phyloP scores from a whole-genome alignment of 306 rosid species.

The Cucurbita pepo region DNA sequence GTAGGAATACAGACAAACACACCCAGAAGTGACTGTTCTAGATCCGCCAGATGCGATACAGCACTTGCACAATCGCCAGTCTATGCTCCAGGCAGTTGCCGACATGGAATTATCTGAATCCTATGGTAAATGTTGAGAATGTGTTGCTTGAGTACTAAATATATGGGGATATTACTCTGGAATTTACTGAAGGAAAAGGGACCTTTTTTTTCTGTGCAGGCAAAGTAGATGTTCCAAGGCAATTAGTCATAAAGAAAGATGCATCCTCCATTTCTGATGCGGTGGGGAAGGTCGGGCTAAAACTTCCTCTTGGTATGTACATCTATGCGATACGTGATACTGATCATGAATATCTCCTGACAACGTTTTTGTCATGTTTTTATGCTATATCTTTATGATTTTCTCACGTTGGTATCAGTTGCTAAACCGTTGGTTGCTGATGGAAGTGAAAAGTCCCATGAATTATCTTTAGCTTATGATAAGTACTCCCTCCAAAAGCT shows the following conservation, averaged over 20 bases:
- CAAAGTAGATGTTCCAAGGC: constrained; percentile 61
- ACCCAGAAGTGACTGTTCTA: constrained; percentile 83
- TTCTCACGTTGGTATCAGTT: constrained; percentile 24
- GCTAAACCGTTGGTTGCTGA: constrained; percentile 91
- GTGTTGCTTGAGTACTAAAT: background rate
- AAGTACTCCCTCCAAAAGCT: constrained; percentile 62
- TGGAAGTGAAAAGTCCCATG: constrained; percentile 84
- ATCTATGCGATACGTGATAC: background rate
- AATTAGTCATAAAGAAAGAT: constrained; percentile 73
- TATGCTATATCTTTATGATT: background rate
- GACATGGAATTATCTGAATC: constrained; percentile 64
- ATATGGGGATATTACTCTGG: background rate
- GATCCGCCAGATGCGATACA: constrained; percentile 97
- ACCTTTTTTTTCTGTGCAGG: constrained; percentile 29
- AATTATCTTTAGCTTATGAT: constrained; percentile 76
- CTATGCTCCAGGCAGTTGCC: constrained; percentile 94
- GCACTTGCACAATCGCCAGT: constrained; percentile 63
- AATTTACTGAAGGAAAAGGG: background rate
- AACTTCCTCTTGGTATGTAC: constrained; percentile 68
- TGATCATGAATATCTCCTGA: background rate
- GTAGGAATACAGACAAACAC: constrained; percentile 68
- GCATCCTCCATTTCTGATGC: constrained; percentile 65
- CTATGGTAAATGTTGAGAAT: constrained; percentile 33
- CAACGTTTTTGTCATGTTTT: background rate
- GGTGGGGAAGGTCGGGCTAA: constrained; percentile 52